phyloP scores from a whole-genome alignment of 805 yeast species.

The Kodamaea laetipori region DNA sequence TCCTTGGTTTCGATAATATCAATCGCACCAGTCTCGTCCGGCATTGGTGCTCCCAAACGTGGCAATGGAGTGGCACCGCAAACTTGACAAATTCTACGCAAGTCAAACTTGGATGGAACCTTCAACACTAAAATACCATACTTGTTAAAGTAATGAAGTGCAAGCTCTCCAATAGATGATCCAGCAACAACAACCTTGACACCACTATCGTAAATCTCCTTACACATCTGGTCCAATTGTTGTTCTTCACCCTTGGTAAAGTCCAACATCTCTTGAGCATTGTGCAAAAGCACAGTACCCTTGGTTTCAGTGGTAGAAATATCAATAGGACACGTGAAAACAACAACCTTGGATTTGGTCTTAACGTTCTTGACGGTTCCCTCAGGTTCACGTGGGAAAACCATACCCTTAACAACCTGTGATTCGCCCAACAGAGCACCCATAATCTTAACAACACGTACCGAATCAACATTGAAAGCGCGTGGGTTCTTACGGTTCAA shows the following conservation, averaged over 20 bases:
- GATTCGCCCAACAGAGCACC: conserved; percentile 78
- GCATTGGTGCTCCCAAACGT: conserved; percentile 90
- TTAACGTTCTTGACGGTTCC: conserved; percentile 72
- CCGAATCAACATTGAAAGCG: conserved; percentile 84
- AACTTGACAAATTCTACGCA: conserved; percentile 91
- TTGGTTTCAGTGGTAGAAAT: conserved; percentile 96
- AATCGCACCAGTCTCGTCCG: conserved; percentile 88
- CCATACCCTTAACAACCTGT: conserved; percentile 93
- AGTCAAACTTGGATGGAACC: conserved; percentile 91
- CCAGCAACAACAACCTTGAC: conserved; percentile 93
- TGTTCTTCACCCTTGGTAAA: conserved; percentile 96
- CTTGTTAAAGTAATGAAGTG: conserved; percentile 89
- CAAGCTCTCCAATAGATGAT: conserved; percentile 87
- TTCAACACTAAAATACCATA: conserved; percentile 80
- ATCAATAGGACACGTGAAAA: conserved; percentile 91
- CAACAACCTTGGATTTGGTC: conserved; percentile 78
- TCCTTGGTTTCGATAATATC: conserved; percentile 89
- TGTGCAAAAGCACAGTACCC: conserved; percentile 94
- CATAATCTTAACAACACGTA: conserved; percentile 96
- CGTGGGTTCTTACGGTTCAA: conserved; percentile 64
- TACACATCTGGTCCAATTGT: conserved; percentile 82
- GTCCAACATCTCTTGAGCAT: conserved; percentile 95
- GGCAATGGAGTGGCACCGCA: conserved; percentile 98
- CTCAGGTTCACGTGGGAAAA: conserved; percentile 96
- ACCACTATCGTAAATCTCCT: conserved; percentile 81